Base-by-base conservation (phyloP, 805 yeast species). In the Zygotorulaspora sp. region DNA sequence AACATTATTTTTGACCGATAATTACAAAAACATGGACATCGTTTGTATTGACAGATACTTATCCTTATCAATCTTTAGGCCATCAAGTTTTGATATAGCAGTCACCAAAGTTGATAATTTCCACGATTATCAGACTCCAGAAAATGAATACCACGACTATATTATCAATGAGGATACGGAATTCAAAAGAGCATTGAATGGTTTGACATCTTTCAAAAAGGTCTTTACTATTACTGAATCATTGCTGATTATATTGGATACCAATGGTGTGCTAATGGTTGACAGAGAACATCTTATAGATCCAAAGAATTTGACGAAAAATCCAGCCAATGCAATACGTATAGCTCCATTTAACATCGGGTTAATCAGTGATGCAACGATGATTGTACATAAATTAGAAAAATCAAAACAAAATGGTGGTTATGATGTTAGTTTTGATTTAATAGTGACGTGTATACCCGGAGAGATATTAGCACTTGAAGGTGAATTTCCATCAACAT, bases 1-100 rank as follows among this genome's bases (percentile, higher is more conserved):
- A 24, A 41, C 50, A 2, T 43, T 57, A 7, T 55, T 53, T 40
- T 33, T 56, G 7, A 49, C 60, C 7, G 55, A 52, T 28, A 46
- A 35, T 18, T 53, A 57, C 23, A 49, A 43, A 18, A 38, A 43
- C 23, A 45, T 57, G 56, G 51, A 47, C 19, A 49, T 57, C 20
- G 35, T 52, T 9, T 36, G 49, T 32, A 44, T 55, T 28, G 59
- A 55, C 36, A 35, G 46, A 11, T 45, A 41, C 35, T 32, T 46
- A 22, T 40, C 39, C 6, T 35, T 52, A 2, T 42, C 42, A 10
- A 45, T 46, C 3, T 56, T 56, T 19, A 45, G 50, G 16, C 62
- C 62, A 6, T 48, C 45, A 31, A 43, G 35, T 19, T 45, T 46
- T 15, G 53, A 52, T 35, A 45, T 43, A 14, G 53, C 56, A 20